Base-by-base conservation (phyloP, 2,329 filamentous ascomycete genomes). In the Leptographium flavum region DNA sequence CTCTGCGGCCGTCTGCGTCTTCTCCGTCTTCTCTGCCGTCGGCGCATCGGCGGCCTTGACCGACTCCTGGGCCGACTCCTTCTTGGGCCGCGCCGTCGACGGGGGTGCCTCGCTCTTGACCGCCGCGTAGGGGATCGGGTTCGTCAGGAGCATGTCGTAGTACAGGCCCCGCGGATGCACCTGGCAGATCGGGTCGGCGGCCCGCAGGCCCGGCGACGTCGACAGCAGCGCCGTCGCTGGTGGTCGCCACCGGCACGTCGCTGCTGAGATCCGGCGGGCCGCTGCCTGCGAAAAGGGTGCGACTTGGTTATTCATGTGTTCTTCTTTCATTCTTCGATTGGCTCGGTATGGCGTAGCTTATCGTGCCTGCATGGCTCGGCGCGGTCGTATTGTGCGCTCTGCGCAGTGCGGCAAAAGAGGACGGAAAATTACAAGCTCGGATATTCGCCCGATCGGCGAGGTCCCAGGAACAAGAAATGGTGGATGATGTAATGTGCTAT, bases 71-170 rank as follows among this genome's bases (percentile, higher is more conserved):
- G 35, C 13, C 6, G 35, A 14, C 11, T 6, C 21, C 3, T 21
- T 23, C 21, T 37, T 30, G n/a, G n/a, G 22, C 22, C 19, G 27
- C 17, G 41, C 31, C 23, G 64, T 61, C n/a, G 57, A 60, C 2
- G 68, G 66, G 0, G 68, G 64, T 10, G 60, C 58, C 50, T 71
- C 64, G 39, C 64, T 64, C 53, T 71, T 71, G 31, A 57, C 53
- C 9, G 59, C 53, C 42, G 53, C 62, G 44, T 61, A 64, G 2
- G 65, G 65, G 9, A 63, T 60, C 0, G 70, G 68, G 5, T 60
- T 62, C 41, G 65, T 62, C 38, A 79, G 63, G 22, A 80, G 68
- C n/a, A 63, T 59, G 51, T 76, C 68, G 59, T 81, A 81, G 61
- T 76, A 81, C 32, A 63, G 57, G 1, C 76, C 76, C 1, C 78